Evolutionary conservation across 768 basidiomycete genomes (phyloP).

Genomic region (Rhodotorula sphaerocarpa): DNA sequence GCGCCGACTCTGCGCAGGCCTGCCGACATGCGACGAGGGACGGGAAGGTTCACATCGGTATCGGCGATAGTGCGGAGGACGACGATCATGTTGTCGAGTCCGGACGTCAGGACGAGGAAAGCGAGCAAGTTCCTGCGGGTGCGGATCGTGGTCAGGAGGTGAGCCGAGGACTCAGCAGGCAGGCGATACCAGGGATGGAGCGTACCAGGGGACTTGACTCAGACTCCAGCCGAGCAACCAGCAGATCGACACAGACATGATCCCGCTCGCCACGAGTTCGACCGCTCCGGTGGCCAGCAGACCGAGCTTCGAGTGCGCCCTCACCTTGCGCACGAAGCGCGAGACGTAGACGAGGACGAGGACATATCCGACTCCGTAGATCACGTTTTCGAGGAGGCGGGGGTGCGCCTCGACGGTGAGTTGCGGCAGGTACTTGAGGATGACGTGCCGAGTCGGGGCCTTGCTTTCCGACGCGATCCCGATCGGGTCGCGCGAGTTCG

Average conservation of each 20-base stretch:
- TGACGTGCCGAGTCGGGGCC: background rate
- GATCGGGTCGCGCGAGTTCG: background rate
- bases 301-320: conserved; percentile 70
- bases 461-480: conserved; percentile 9
- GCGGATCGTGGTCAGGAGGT: conserved; percentile 2
- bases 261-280: conserved; percentile 84
- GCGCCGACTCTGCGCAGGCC: conserved; percentile 83
- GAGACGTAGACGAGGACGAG: conserved; percentile 67
- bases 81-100: conserved; percentile 95
- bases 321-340: conserved; percentile 56
- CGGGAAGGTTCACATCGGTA: conserved; percentile 75
- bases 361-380: conserved; percentile 62
- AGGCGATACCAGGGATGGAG: too few species aligned
- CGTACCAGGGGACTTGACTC: conserved; percentile 80
- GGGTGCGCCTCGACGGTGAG: conserved; percentile 27
- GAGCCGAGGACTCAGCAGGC: background rate
- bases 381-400: conserved; percentile 50
- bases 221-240: conserved; percentile 79
- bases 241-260: conserved; percentile 87
- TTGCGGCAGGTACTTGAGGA: conserved; percentile 36
- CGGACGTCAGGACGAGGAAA: conserved; percentile 87
- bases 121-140: conserved; percentile 50
- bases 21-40: conserved; percentile 82
- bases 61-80: conserved; percentile 68
- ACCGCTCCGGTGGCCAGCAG: conserved; percentile 86